These are phyloP conservation scores for Gossypium herbaceum DNA, from an alignment of 345 rosid species.

Conservation along the genomic window DNA sequence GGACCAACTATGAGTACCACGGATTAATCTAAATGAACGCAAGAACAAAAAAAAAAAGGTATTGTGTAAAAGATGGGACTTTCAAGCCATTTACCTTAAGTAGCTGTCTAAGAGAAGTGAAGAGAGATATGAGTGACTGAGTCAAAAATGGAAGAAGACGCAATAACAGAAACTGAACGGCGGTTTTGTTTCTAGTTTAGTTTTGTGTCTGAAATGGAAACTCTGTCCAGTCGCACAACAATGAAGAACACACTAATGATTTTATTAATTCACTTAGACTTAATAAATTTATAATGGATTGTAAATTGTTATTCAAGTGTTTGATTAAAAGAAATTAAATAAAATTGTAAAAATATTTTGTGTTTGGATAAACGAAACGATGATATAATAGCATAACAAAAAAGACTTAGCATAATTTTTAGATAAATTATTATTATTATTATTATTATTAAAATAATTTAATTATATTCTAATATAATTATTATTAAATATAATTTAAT, in stretches of 20 bases:
- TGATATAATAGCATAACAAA: too few relatives aligned
- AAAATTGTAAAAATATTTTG: too few relatives aligned
- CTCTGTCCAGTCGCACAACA: not conserved
- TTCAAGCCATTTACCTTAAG: conserved; percentile 12
- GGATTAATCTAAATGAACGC: not conserved
- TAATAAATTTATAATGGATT: too few relatives aligned
- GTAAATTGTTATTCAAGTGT: too few relatives aligned
- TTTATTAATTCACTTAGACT: too few relatives aligned
- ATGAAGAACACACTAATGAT: not conserved
- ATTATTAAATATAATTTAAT: too few relatives aligned
- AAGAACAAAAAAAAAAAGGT: not conserved
- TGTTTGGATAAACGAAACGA: too few relatives aligned
- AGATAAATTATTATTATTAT: too few relatives aligned
- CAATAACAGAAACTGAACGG: not conserved
- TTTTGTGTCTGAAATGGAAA: not conserved
- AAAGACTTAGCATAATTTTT: too few relatives aligned
- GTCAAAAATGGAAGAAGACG: conserved; percentile 1
- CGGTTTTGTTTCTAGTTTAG: not conserved
- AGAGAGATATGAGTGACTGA: not conserved
- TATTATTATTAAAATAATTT: too few relatives aligned
- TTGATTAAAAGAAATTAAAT: too few relatives aligned
- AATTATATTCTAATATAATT: too few relatives aligned
- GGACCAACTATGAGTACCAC: not conserved
- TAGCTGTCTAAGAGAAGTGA: not conserved
- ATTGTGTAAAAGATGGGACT: not conserved